Conservation (phyloP, 495 filamentous ascomycete genomes). For the Xylaria acuta region DNA sequence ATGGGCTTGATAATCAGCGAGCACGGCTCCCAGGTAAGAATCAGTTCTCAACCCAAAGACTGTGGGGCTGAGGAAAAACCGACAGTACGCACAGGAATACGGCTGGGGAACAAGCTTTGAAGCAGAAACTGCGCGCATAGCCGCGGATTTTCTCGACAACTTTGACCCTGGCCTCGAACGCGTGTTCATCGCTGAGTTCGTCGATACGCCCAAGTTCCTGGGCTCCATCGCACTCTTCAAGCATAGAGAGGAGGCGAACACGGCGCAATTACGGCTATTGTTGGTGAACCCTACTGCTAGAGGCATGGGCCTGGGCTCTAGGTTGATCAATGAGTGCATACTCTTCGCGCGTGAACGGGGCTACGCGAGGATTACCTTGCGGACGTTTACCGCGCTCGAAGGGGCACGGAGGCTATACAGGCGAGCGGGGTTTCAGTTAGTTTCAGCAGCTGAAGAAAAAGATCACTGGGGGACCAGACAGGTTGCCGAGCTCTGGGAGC, state of each 20-base stretch:
- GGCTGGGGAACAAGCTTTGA: constrained; percentile 16
- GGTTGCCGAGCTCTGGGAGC: constrained; percentile 1
- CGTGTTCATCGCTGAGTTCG: not conserved
- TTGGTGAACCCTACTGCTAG: constrained; percentile 6
- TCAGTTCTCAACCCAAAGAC: not conserved
- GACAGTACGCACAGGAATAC: not conserved
- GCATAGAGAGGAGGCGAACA: constrained; percentile 7
- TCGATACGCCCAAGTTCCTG: constrained; percentile 1
- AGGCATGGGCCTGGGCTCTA: constrained; percentile 5
- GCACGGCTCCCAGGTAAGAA: constrained; percentile 4
- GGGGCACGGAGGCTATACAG: constrained; percentile 16
- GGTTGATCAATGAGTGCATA: not conserved
- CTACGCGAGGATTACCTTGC: constrained; percentile 7
- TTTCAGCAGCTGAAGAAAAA: not conserved
- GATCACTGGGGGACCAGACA: constrained; percentile 12
- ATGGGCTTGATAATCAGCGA: constrained; percentile 14
- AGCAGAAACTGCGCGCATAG: not conserved
- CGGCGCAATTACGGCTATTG: constrained; percentile 13
- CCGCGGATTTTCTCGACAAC: constrained; percentile 14
- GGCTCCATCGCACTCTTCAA: constrained; percentile 16
- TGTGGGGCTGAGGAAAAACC: not conserved
- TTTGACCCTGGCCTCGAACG: constrained; percentile 2
- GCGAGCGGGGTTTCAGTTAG: constrained; percentile 7
- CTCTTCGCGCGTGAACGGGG: constrained; percentile 8
- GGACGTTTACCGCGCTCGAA: constrained; percentile 7